Evolutionary conservation across 2,329 filamentous ascomycete genomes (phyloP).

Genomic region (Alternaria gansuensis): DNA sequence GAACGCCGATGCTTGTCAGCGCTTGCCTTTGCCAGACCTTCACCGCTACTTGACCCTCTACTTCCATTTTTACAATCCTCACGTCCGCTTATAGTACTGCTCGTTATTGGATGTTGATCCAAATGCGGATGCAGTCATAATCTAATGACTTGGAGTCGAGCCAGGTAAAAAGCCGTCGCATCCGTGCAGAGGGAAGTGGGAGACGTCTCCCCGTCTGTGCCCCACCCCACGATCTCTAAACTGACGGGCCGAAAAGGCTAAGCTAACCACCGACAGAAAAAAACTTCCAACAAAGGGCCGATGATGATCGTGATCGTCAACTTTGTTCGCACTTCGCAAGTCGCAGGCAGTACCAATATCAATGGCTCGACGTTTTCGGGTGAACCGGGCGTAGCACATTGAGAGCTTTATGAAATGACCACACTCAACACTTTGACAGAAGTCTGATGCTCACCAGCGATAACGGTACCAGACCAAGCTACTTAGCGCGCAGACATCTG

Average conservation of each 20-base stretch:
- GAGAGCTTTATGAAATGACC: neutral
- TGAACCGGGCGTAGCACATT: neutral
- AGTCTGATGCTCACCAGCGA: slow-evolving; percentile 2
- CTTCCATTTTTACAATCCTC: slow-evolving; percentile 3
- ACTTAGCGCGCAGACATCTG: slow-evolving; percentile 4
- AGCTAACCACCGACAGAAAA: slow-evolving; percentile 14
- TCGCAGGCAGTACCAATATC: slow-evolving; percentile 1
- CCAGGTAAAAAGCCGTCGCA: slow-evolving; percentile 28
- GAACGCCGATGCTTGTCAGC: slow-evolving; percentile 3
- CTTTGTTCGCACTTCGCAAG: slow-evolving; percentile 31
- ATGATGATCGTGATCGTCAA: slow-evolving; percentile 23
- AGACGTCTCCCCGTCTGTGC: slow-evolving; percentile 17
- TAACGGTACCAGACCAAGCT: neutral
- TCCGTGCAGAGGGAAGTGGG: slow-evolving; percentile 13
- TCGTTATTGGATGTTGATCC: slow-evolving; percentile 4
- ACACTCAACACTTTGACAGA: slow-evolving; percentile 2
- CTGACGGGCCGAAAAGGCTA: slow-evolving; percentile 21
- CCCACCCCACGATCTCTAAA: slow-evolving; percentile 23
- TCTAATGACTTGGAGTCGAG: slow-evolving; percentile 12
- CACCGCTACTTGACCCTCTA: slow-evolving; percentile 22
- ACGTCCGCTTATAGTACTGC: slow-evolving; percentile 1
- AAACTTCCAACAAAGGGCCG: slow-evolving; percentile 23
- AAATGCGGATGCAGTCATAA: slow-evolving; percentile 10
- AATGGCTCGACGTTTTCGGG: neutral
- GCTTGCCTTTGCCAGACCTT: slow-evolving; percentile 8